phyloP scores from a whole-genome alignment of 2,329 filamentous ascomycete genomes.

The Furcasterigmium sp. region DNA sequence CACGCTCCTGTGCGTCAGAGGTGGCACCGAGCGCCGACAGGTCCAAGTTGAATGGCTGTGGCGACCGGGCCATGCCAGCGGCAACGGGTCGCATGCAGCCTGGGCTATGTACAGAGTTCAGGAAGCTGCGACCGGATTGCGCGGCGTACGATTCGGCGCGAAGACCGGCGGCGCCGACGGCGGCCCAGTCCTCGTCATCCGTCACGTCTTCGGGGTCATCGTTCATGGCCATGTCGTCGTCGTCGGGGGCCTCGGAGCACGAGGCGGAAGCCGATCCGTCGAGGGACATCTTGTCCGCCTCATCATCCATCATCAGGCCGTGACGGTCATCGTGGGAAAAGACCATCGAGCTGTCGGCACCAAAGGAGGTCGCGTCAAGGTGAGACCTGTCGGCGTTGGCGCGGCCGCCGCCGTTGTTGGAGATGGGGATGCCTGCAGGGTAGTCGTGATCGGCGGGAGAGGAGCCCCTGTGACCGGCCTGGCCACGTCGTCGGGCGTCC shows the following conservation, averaged over 20 bases:
- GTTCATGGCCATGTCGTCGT: conserved; percentile 58
- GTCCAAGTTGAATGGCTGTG: conserved; percentile 44
- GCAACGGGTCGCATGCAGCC: conserved; percentile 44
- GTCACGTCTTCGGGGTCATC: conserved; percentile 82
- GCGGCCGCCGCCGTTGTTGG: conserved; percentile 32
- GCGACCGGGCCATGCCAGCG: conserved; percentile 48
- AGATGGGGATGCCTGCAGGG: conserved; percentile 52
- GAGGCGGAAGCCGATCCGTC: conserved; percentile 66
- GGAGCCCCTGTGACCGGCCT: conserved; percentile 38
- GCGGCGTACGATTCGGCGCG: conserved; percentile 61
- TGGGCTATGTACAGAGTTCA: conserved; percentile 43
- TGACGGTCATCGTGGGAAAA: conserved; percentile 69
- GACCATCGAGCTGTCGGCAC: conserved; percentile 65
- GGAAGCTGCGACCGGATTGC: conserved; percentile 39
- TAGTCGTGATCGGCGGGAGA: conserved; percentile 38
- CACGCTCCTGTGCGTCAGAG: conserved; percentile 69
- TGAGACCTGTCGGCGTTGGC: conserved; percentile 39
- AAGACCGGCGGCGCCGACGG: conserved; percentile 80
- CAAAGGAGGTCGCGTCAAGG: conserved; percentile 48
- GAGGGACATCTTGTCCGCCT: conserved; percentile 93
- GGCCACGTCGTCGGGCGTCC: conserved; percentile 74
- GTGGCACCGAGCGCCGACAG: conserved; percentile 44
- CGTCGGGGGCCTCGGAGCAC: conserved; percentile 69
- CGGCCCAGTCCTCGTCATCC: conserved; percentile 94
- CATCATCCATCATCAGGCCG: conserved; percentile 69